A percentile compares a stretch with the other conserved stretches of the same genome.
Evolutionary conservation across 768 basidiomycete genomes (phyloP).

Genomic region (Boletus subcaerulescens): DNA sequence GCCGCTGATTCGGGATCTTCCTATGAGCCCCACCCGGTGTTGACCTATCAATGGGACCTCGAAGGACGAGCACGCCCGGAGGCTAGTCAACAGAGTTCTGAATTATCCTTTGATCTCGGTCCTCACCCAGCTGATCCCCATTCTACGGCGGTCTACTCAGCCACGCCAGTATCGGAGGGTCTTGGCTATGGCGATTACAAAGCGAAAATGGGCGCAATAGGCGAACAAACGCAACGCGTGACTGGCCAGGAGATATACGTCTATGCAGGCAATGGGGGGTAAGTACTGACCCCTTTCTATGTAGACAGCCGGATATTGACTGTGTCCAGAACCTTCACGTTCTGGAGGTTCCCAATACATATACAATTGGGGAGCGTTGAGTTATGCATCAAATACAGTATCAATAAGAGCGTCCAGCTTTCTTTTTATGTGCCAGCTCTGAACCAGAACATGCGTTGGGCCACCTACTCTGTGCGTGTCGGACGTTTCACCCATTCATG

Average conservation of each 20-base stretch:
- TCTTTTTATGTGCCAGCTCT: slow-evolving; percentile 82
- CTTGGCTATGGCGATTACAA: slow-evolving; percentile 15
- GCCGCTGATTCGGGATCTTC: slow-evolving; percentile 76
- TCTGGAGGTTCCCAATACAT: slow-evolving; percentile 90
- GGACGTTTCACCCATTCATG: neutral
- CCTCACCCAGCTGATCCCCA: slow-evolving; percentile 77
- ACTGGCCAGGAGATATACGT: slow-evolving; percentile 73
- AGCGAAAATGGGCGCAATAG: slow-evolving; percentile 14
- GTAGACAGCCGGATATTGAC: neutral
- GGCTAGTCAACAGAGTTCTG: slow-evolving; percentile 26
- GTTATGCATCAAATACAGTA: slow-evolving; percentile 73
- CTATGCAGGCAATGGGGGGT: slow-evolving; percentile 57
- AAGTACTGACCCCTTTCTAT: slow-evolving; percentile 15
- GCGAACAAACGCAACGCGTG: slow-evolving; percentile 41
- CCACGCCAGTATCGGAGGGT: slow-evolving; percentile 1
- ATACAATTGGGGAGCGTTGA: slow-evolving; percentile 71
- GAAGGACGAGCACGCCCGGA: slow-evolving; percentile 30
- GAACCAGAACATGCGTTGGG: slow-evolving; percentile 87
- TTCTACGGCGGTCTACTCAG: slow-evolving; percentile 40
- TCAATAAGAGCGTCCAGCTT: slow-evolving; percentile 77
- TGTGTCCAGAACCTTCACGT: slow-evolving; percentile 70
- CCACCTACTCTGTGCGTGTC: slow-evolving; percentile 71
- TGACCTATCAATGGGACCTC: slow-evolving; percentile 76
- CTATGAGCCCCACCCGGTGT: slow-evolving; percentile 69
- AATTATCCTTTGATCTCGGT: slow-evolving; percentile 49